Evolutionary conservation across 108 stramenopile species (phyloP).

Genomic region (Pseudonitzschia multistriata): DNA sequence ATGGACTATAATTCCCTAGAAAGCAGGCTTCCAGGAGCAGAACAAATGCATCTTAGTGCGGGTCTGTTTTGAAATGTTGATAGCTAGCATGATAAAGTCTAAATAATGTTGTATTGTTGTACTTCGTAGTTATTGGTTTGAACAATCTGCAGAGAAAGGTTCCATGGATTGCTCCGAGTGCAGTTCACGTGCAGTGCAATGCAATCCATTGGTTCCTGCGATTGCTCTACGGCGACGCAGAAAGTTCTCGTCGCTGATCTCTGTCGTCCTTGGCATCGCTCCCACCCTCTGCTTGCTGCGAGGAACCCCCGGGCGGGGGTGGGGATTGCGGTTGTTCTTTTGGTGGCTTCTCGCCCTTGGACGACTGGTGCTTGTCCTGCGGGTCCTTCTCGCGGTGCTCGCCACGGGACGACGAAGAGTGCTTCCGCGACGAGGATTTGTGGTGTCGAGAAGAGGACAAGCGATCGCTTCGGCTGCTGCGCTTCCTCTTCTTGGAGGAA

Average conservation of each 20-base stretch:
- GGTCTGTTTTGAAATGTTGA: too few relatives aligned
- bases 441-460: neutral
- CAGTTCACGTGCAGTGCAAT: neutral
- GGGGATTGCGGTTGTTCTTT: neutral
- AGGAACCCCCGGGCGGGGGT: neutral
- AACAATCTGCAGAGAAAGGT: neutral
- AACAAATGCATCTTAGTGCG: too few relatives aligned
- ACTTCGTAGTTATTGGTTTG: neutral
- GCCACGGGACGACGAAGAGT: neutral
- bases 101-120: neutral
- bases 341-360: neutral
- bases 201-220: neutral
- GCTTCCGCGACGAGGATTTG: slow-evolving; percentile 5
- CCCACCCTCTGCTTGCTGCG: neutral
- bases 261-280: neutral
- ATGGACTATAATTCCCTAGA: too few relatives aligned
- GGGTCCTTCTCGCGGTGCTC: neutral
- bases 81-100: neutral
- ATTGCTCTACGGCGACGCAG: neutral
- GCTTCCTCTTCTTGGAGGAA: slow-evolving; percentile 18
- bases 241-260: neutral
- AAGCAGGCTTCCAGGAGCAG: too few relatives aligned
- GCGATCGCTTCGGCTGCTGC: neutral
- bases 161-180: neutral
- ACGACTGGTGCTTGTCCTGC: neutral